These are phyloP conservation scores for Cubamyces sp. DNA, from an alignment of 768 basidiomycete species.

Conservation along the genomic window DNA sequence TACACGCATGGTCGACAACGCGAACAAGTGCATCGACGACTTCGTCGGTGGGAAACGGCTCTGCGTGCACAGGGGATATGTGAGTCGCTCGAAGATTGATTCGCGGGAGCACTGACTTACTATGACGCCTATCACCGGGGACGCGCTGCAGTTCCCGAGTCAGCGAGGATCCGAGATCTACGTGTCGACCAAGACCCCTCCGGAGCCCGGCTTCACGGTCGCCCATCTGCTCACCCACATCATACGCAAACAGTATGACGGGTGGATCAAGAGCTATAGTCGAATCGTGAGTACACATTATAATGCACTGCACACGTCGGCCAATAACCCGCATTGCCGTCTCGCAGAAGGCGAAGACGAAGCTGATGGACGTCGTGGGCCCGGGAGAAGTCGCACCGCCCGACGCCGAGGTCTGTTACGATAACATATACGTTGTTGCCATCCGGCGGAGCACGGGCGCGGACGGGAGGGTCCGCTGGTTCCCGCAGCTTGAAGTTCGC, in stretches of 20 bases:
- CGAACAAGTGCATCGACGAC: background rate
- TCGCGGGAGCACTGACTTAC: too few species aligned
- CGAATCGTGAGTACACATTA: constrained; percentile 2
- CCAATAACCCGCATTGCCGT: too few species aligned
- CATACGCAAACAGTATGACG: constrained; percentile 4
- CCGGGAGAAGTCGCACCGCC: too few species aligned
- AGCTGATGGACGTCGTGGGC: too few species aligned
- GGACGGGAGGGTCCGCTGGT: too few species aligned
- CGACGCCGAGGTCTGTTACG: too few species aligned
- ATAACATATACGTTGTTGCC: too few species aligned
- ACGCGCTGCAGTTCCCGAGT: background rate
- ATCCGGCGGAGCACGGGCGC: too few species aligned
- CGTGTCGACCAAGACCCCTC: background rate
- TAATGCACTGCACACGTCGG: background rate
- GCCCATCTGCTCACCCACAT: constrained; percentile 1
- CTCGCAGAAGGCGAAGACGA: too few species aligned
- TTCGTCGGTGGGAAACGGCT: background rate
- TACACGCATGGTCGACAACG: background rate
- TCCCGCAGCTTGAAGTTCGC: too few species aligned
- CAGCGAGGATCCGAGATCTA: background rate
- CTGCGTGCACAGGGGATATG: constrained; percentile 1
- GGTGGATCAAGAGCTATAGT: constrained; percentile 2
- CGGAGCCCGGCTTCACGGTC: background rate
- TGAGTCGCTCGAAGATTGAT: background rate
- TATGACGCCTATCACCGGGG: too few species aligned